Conservation (phyloP, 257 asterid genomes). For the Primulina tabacum region DNA sequence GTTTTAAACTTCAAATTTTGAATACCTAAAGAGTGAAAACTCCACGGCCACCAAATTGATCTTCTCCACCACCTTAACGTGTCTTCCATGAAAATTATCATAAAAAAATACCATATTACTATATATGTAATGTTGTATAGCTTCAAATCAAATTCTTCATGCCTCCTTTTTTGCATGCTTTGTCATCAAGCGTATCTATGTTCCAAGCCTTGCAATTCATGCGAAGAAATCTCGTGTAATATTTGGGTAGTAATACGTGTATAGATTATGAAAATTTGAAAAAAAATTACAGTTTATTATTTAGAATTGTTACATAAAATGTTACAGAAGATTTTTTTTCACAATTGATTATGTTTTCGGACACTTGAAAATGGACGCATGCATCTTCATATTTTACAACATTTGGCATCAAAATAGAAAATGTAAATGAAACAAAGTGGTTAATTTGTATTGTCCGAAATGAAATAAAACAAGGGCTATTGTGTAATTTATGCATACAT, state of each 20-base stretch:
- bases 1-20: background rate
- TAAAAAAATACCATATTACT: background rate
- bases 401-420: too few species aligned
- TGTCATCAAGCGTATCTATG: background rate
- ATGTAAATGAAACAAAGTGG: too few species aligned
- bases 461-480: background rate
- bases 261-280: too few species aligned
- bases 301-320: too few species aligned
- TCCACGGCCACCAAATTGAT: slow-evolving; percentile 35
- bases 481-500: too few species aligned
- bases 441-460: background rate
- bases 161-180: slow-evolving; percentile 9
- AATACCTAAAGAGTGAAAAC: slow-evolving; percentile 30
- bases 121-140: background rate
- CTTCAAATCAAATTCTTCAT: slow-evolving; percentile 10
- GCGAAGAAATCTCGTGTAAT: too few species aligned
- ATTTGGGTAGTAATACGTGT: too few species aligned
- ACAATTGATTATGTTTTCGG: too few species aligned
- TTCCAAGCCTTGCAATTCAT: background rate
- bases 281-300: too few species aligned
- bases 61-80: slow-evolving; percentile 24
- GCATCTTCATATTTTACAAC: background rate
- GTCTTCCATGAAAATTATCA: background rate
- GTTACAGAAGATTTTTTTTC: too few species aligned
- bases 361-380: background rate